Conservation (phyloP, 768 basidiomycete species). For the Suillus weaverae region DNA sequence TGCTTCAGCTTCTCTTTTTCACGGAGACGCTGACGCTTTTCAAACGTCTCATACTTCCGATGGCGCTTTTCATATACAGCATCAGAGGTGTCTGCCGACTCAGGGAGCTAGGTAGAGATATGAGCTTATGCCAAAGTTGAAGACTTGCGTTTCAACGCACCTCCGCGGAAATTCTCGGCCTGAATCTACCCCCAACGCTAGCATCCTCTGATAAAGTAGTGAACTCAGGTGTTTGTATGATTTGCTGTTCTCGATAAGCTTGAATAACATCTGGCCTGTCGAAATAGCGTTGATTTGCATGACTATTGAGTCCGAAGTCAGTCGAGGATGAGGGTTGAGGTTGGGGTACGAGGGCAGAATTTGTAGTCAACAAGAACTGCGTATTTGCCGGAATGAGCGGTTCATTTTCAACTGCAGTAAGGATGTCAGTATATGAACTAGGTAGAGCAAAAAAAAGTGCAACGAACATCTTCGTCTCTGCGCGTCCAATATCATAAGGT, state of each 20-base stretch:
- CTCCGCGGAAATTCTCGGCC: conserved; percentile 68
- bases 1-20: conserved; percentile 92
- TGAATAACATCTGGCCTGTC: conserved; percentile 74
- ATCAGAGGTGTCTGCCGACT: conserved; percentile 71
- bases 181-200: conserved; percentile 64
- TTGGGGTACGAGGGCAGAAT: conserved; percentile 50
- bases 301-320: conserved; percentile 49
- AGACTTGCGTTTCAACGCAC: conserved; percentile 43
- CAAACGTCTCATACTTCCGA: conserved; percentile 82
- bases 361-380: conserved; percentile 72
- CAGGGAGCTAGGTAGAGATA: conserved; percentile 32
- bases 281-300: conserved; percentile 72
- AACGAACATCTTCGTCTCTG: conserved; percentile 73
- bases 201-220: conserved; percentile 46
- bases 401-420: conserved; percentile 61
- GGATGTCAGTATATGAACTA: conserved; percentile 20
- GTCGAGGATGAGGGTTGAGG: conserved; percentile 40
- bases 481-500: conserved; percentile 82
- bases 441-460: conserved; percentile 6
- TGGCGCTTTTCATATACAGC: conserved; percentile 80
- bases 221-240: conserved; percentile 81
- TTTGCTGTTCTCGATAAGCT: conserved; percentile 64
- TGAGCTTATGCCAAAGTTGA: neutral
- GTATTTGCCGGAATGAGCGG: conserved; percentile 68
- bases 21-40: conserved; percentile 79